Evolutionary conservation across 2,329 filamentous ascomycete genomes (phyloP), one percentile per base, ranked within the genome.

Genomic region (Fusarium foetens): DNA sequence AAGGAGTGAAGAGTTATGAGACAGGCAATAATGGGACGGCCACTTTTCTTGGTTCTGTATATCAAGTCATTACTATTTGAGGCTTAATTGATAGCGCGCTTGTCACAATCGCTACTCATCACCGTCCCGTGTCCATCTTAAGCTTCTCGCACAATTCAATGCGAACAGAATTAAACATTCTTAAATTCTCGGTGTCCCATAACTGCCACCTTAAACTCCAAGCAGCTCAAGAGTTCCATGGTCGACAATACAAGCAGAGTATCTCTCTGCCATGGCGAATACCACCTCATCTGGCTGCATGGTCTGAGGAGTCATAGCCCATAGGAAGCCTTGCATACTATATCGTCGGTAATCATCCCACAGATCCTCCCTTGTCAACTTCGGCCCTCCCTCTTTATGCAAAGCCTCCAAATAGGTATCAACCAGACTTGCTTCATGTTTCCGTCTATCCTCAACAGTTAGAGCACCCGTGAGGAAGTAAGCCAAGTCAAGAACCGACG

Each of bases 261-360:
- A 66, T 19, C 60, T 23, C 25, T 65, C 48, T 0, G 29, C 49
- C 60, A 58, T 66, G 1, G 42, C 42, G 14, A 66, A 65, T 0
- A 65, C 63, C 4, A 51, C 41, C 1, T 65, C 41, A 21, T 65
- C 41, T 1, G 48, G 35, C 29, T 65, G 62, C 35, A 65, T 42
- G 0, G 60, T 35, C 29, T 58, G 48, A 10, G 63, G 60, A 2
- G 63, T 65, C 60, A 57, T 65, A 0, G 42, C 48, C 48, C 36
- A 65, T 3, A 58, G 23, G 12, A 64, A 65, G 6, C 42, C 63
- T 3, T 65, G 36, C 11, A 58, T 10, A 29, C 35, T 38, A 16
- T 64, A 65, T 19, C 59, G 23, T 3, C 36, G 25, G 1, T 64
- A 65, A 13, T 48, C 59, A 21, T 35, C 48, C 62, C 59, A 48